Base-by-base conservation (phyloP, 306 rosid species). In the Cucurbita argyrosperma region DNA sequence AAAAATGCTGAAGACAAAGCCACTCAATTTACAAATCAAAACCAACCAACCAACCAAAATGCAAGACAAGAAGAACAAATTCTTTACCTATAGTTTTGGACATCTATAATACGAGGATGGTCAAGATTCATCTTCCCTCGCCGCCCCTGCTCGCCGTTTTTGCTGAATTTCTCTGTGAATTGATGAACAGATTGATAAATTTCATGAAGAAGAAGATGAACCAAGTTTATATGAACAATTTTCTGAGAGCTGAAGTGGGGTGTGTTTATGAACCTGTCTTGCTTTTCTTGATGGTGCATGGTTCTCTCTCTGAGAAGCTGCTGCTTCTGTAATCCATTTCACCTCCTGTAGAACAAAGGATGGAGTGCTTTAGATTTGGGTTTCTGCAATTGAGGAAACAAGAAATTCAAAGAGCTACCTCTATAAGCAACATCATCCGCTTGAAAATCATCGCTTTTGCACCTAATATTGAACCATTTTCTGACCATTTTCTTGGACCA, bases 401-500 rank as follows among this genome's bases (percentile, higher is more conserved):
- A 65, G 69, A 40, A 43, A 65, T 40, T 65, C 30, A 19, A 47
- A 69, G 46, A 85, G 85, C 67, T 42, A 91, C 99, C 99, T 84
- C 89, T 92, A 83, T 74, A 80, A 64, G 83, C 81, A 82, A 77
- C 89, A 76, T 77, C 92, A 77, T 91, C 91, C 26, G 91, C 81
- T 77, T 82, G 96, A 58, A 86, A 87, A 62, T 90, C 96, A 61
- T 95, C 96, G 70, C 78, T 83, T 78, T 91, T 95, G 84, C 96
- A 76, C 88, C 87, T 91, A 87, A 95, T 89, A 74, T 91, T 95
- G 82, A 95, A 95, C 88, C 89, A 91, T 84, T 91, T 95, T 56
- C 96, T 91, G 79, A 95, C 96, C 97, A 95, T 91, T 87, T 91
- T 91, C 97, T 89, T 95, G 76, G 99, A 88, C 97, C 97, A 95